A percentile compares a stretch with the other conserved stretches of the same genome.
phyloP scores from a whole-genome alignment of 768 basidiomycete species.

The Russula vinacea region DNA sequence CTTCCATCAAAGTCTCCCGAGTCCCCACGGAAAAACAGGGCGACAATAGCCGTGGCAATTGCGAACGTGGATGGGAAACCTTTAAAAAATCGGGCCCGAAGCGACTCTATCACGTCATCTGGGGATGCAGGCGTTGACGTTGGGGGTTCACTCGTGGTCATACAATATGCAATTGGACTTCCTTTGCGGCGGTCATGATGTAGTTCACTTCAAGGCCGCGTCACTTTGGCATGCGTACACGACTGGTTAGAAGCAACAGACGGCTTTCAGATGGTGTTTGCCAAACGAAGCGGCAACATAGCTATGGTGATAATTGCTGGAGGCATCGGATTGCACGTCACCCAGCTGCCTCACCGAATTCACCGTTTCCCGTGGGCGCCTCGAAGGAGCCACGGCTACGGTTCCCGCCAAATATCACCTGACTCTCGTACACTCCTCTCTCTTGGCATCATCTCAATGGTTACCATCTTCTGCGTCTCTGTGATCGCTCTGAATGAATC shows the following conservation, averaged over 20 bases:
- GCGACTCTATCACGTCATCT: not conserved
- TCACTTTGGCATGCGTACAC: too few relatives aligned
- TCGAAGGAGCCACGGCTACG: too few relatives aligned
- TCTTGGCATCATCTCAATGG: not conserved
- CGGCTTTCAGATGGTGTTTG: too few relatives aligned
- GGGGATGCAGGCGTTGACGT: not conserved
- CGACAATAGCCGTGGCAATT: not conserved
- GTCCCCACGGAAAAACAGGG: not conserved
- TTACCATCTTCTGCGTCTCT: not conserved
- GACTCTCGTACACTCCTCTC: too few relatives aligned
- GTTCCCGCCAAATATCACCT: not conserved
- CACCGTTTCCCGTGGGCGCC: too few relatives aligned
- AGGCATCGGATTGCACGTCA: too few relatives aligned
- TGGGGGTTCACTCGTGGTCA: not conserved
- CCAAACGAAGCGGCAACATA: too few relatives aligned
- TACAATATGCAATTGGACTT: not conserved
- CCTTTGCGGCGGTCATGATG: not conserved
- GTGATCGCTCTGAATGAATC: not conserved
- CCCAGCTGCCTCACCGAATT: too few relatives aligned
- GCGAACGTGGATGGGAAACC: not conserved
- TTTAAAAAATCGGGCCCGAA: not conserved
- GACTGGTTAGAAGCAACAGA: not conserved
- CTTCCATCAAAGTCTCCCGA: not conserved
- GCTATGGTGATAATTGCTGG: too few relatives aligned
- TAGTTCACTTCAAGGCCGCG: not conserved